Evolutionary conservation across 2,329 filamentous ascomycete genomes (phyloP).

Genomic region (Lecanosticta acicola): DNA sequence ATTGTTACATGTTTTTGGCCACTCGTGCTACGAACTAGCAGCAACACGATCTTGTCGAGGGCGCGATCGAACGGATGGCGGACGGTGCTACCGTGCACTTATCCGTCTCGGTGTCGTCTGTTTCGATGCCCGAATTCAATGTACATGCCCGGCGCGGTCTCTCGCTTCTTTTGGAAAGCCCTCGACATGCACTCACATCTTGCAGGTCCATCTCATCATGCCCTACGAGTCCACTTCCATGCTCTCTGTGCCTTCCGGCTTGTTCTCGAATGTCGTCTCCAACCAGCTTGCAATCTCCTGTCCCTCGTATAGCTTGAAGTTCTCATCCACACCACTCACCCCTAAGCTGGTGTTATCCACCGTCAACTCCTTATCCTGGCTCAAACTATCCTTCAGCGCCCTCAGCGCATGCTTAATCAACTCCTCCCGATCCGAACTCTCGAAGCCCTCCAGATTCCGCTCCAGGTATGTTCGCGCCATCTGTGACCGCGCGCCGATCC

Average conservation of each 20-base stretch:
- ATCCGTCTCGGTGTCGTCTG: not conserved
- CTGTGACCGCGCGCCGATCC: constrained; percentile 91
- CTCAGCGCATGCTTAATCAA: constrained; percentile 83
- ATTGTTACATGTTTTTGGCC: not conserved
- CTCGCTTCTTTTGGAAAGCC: not conserved
- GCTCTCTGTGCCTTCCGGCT: constrained; percentile 28
- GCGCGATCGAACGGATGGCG: not conserved
- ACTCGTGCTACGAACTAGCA: not conserved
- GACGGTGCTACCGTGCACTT: not conserved
- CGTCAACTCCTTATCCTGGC: constrained; percentile 95
- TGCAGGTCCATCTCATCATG: not conserved
- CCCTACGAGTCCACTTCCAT: constrained; percentile 31
- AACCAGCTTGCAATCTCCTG: constrained; percentile 81
- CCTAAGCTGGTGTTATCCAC: constrained; percentile 94
- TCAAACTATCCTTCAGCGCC: constrained; percentile 90
- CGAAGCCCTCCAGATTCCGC: constrained; percentile 80
- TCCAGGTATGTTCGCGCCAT: constrained; percentile 98
- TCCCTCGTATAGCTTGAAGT: constrained; percentile 86
- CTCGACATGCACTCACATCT: not conserved
- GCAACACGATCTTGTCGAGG: too few relatives aligned
- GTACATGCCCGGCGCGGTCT: not conserved
- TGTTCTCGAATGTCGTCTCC: constrained; percentile 58
- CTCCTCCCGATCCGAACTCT: constrained; percentile 70
- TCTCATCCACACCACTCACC: constrained; percentile 79
- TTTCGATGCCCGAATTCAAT: not conserved